Percentiles rank a stretch among this genome's conserved stretches.
Evolutionary conservation across 768 basidiomycete genomes (phyloP).

Genomic region (Leccinum olivaceopallidum): DNA sequence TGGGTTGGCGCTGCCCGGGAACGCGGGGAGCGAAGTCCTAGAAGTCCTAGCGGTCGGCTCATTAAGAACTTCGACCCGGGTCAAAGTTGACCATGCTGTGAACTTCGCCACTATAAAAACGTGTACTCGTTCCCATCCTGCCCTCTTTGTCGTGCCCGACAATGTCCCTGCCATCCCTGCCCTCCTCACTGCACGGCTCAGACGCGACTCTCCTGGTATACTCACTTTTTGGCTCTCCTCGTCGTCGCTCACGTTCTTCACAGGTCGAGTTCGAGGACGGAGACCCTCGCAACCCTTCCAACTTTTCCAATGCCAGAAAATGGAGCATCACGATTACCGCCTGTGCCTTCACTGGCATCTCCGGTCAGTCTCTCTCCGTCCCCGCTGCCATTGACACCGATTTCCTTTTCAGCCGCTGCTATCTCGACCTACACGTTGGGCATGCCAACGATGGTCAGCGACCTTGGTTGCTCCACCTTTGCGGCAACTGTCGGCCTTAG

Average conservation of each 20-base stretch:
- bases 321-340: conserved; percentile 41
- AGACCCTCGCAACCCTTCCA: conserved; percentile 42
- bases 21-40: conserved; percentile 3
- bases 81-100: conserved; percentile 15
- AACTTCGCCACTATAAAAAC: conserved; percentile 13
- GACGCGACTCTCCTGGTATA: conserved; percentile 18
- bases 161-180: conserved; percentile 17
- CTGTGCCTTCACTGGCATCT: conserved; percentile 35
- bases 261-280: conserved; percentile 43
- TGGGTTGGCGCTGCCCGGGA: neutral
- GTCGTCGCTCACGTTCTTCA: conserved; percentile 1
- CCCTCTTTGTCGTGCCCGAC: neutral
- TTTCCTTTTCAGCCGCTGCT: conserved; percentile 41
- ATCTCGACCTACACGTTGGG: conserved; percentile 58
- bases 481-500: conserved; percentile 50
- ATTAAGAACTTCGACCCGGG: conserved; percentile 5
- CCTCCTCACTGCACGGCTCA: conserved; percentile 19
- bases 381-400: neutral
- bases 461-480: conserved; percentile 45
- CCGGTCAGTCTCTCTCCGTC: conserved; percentile 24
- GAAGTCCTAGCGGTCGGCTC: neutral
- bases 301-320: conserved; percentile 40
- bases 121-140: neutral
- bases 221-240: neutral
- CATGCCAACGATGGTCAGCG: conserved; percentile 51